A percentile compares a stretch with the other conserved stretches of the same genome.
phyloP scores from a whole-genome alignment of 1,284 basidiomycete species.

The Tetrapyrgos nigripes region DNA sequence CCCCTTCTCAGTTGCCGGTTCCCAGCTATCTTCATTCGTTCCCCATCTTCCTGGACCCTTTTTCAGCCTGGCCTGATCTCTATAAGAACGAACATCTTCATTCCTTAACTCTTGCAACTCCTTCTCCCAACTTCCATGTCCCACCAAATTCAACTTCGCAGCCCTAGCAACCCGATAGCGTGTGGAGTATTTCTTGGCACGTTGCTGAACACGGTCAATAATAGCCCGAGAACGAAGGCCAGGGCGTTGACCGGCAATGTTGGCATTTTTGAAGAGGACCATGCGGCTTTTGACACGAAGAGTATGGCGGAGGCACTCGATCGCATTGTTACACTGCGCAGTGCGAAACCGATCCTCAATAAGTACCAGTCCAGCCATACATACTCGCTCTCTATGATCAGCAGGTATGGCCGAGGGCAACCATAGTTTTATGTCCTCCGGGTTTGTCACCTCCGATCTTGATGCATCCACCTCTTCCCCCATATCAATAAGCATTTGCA shows the following conservation, averaged over 20 bases:
- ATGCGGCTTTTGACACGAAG: not conserved
- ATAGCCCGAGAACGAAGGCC: not conserved
- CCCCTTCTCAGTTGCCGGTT: not conserved
- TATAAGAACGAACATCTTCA: not conserved
- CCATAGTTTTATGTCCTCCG: not conserved
- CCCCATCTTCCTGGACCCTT: not conserved
- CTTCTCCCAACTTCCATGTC: not conserved
- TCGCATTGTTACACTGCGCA: not conserved
- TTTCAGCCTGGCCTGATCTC: not conserved
- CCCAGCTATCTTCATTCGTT: not conserved
- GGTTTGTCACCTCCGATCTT: not conserved
- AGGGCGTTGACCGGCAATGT: not conserved
- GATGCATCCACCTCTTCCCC: not conserved
- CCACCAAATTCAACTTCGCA: not conserved
- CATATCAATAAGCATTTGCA: conserved; percentile 6
- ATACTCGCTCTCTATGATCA: not conserved
- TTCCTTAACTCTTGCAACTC: not conserved
- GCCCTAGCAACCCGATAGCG: not conserved
- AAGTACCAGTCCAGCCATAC: not conserved
- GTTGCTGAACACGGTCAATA: not conserved
- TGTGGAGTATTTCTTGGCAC: not conserved
- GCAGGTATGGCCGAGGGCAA: not conserved
- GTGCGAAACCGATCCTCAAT: not conserved
- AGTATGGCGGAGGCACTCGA: not conserved
- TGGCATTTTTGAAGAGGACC: not conserved